These are phyloP conservation scores for Aspergillus quadrilineatus DNA, from an alignment of 2,329 filamentous ascomycete species.

Conservation along the genomic window DNA sequence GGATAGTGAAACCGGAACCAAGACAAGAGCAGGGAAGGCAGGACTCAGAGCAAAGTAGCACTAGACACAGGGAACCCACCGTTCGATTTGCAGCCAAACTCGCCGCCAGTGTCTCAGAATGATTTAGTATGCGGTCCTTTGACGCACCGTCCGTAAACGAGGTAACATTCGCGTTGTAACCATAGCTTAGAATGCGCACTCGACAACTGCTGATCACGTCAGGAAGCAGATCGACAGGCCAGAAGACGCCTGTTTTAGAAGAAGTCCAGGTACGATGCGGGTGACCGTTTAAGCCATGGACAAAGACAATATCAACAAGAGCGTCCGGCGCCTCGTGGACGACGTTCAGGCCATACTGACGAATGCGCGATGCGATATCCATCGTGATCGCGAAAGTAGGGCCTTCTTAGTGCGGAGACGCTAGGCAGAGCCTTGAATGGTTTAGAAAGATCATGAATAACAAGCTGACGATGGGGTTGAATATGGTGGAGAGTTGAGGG, in stretches of 20 bases:
- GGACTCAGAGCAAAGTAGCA: not conserved
- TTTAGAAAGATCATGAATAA: not conserved
- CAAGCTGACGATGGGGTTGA: not conserved
- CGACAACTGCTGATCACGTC: slow-evolving; percentile 55
- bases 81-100: slow-evolving; percentile 64
- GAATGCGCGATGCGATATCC: slow-evolving; percentile 28
- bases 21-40: not conserved
- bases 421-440: not conserved
- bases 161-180: slow-evolving; percentile 68
- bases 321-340: slow-evolving; percentile 41
- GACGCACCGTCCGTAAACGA: slow-evolving; percentile 55
- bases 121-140: slow-evolving; percentile 67
- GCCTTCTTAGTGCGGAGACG: not conserved
- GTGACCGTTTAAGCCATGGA: slow-evolving; percentile 68
- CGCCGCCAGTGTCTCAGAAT: slow-evolving; percentile 67
- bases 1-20: not conserved
- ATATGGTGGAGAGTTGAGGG: not conserved
- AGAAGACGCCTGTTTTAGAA: slow-evolving; percentile 56
- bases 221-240: slow-evolving; percentile 68
- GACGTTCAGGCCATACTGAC: slow-evolving; percentile 44
- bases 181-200: slow-evolving; percentile 68
- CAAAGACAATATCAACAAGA: slow-evolving; percentile 60
- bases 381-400: slow-evolving; percentile 12
- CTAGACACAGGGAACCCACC: slow-evolving; percentile 28
- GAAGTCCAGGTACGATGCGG: slow-evolving; percentile 63